Base-by-base conservation (phyloP, 2,329 filamentous ascomycete species). In the Keithomyces neogunnii region DNA sequence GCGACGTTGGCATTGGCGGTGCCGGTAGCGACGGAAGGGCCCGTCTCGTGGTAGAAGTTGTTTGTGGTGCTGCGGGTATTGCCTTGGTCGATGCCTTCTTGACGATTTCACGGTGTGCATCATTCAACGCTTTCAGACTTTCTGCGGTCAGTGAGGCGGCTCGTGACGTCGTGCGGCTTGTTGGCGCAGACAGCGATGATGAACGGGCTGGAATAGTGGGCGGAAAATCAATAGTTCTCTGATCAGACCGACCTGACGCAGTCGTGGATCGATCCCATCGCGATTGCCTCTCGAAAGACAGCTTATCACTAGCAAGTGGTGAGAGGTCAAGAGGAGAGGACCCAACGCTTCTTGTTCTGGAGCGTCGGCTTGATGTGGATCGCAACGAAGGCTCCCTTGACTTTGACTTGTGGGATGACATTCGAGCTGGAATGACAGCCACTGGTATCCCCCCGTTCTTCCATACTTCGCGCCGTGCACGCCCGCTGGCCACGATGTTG, bases 101-200 rank as follows among this genome's bases (percentile, higher is more conserved):
- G 28, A n/a, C 13, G 10, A 32, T 11, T n/a, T 49, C 46, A 4
- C 9, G 63, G 55, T 57, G 61, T 53, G 57, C 60, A 57, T 69
- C 69, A 56, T 78, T 76, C 54, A 80, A 78, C n/a, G 77, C 73
- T 51, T 74, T 75, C 36, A 82, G 63, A 56, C 80, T 84, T 51
- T 82, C 80, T 0, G 77, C 68, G 4, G 80, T 57, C 28, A 57
- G 32, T 40, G 55, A 55, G 6, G 1, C 53, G 7, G 53, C 26
- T 28, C 78, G 69, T 9, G 77, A 81, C 5, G 63, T 69, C 57
- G 81, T 81, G 40, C 78, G 73, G 60, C 80, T 85, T 1, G 80
- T 82, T 2, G 80, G 78, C 2, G 81, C 81, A 3, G 82, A 85
- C 6, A 84, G 68, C 11, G 81, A 85, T 2, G 82, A 84, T 40